Base-by-base conservation (phyloP, 108 stramenopile species). In the Chaetoceros muelleri region DNA sequence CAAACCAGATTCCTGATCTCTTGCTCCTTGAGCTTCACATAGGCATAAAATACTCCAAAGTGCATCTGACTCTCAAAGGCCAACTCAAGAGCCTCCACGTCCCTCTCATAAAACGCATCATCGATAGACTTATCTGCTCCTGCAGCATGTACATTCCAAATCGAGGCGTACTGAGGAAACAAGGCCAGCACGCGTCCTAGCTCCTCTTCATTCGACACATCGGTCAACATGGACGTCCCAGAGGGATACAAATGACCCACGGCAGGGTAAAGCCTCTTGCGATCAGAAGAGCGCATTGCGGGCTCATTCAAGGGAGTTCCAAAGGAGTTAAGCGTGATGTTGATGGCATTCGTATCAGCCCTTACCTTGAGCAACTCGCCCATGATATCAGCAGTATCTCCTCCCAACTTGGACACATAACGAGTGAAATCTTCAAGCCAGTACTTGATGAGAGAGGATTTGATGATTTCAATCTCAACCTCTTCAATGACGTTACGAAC, bases 21-120 rank as follows among this genome's bases (percentile, higher is more conserved):
- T 76, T 98, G 97, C 73, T 98, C 96, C 93, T 99, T 99, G 55
- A 99, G 95, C 81, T 97, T 97, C 24, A 98, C 95, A 73, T 97
- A 98, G 19, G 99, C 95, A 66, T 99, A 99, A 68, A 97, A 98
- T 47, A 78, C 70, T 1, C 75, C 99, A 64, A 87, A 99, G 71
- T 99, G 97, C 73, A 99, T 90, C 75, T 99, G 99, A 24, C 95
- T 89, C 72, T 99, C 97, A 57, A 98, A 99, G 44, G 99, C 97
- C 60, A 97, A 71, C 66, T 99, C 97, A 44, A 96, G 76, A 68
- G 80, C 67, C 52, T 93, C 81, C 19, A 98, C 96, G 71, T 98
- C 96, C 63, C 94, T 90, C 71, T 96, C 92, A 66, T 96, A 98
- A 61, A 99, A 98, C 24, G 92, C 96, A 75, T 99, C 97, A 53